phyloP scores from a whole-genome alignment of 2,329 filamentous ascomycete species.

The Diaporthe aspalathi region DNA sequence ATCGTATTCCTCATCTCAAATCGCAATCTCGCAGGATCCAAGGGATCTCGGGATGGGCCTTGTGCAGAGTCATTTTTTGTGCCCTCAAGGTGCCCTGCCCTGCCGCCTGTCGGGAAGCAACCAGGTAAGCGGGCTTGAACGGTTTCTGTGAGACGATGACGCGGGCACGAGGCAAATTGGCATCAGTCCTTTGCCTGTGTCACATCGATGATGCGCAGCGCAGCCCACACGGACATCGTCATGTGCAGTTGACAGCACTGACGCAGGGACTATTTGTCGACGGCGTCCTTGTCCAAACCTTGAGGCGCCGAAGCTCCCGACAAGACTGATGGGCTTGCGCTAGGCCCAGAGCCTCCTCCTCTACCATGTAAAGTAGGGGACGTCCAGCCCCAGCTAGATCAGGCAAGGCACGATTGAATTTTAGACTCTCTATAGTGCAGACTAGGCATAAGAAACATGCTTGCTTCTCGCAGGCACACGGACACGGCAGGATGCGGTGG shows the following conservation, averaged over 20 bases:
- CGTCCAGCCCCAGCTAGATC: neutral
- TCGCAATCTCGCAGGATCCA: constrained; percentile 13
- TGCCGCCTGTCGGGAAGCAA: too few species aligned
- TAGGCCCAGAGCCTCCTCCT: neutral
- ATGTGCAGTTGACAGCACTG: too few species aligned
- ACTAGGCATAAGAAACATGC: constrained; percentile 3
- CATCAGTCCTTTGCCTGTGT: neutral
- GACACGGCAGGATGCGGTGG: constrained; percentile 7
- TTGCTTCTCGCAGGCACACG: constrained; percentile 20
- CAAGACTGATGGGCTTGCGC: neutral
- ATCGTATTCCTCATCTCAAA: constrained; percentile 26
- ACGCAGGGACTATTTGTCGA: constrained; percentile 20
- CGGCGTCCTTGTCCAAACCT: constrained; percentile 9
- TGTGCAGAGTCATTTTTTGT: constrained; percentile 16
- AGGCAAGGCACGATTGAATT: neutral
- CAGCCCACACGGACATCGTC: too few species aligned
- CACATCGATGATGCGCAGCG: too few species aligned
- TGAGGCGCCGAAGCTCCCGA: constrained; percentile 8
- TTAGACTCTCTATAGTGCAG: neutral
- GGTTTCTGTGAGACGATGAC: neutral
- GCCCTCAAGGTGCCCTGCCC: too few species aligned
- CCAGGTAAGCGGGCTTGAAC: neutral
- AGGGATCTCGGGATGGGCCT: constrained; percentile 20
- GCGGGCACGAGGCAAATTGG: constrained; percentile 21
- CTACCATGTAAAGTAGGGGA: neutral